phyloP scores from a whole-genome alignment of 495 filamentous ascomycete genomes.

The Penicillium tannophilum region DNA sequence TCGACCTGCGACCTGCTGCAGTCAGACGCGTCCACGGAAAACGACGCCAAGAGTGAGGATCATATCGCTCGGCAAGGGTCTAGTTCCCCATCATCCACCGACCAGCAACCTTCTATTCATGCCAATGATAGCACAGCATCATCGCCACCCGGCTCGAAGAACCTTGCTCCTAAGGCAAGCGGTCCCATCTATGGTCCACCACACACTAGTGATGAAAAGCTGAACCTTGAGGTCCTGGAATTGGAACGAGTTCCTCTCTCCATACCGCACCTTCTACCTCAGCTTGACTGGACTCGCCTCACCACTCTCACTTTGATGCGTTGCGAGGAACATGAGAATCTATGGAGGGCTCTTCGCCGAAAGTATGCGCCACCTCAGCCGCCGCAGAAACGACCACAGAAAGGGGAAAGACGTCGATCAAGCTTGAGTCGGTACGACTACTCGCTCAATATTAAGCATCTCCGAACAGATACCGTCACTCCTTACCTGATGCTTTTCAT shows the following conservation, averaged over 20 bases:
- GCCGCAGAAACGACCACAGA: slow-evolving; percentile 25
- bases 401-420: slow-evolving; percentile 18
- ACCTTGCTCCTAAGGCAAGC: slow-evolving; percentile 7
- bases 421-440: slow-evolving; percentile 52
- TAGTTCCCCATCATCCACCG: background rate
- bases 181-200: background rate
- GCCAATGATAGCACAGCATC: background rate
- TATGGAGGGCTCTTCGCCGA: slow-evolving; percentile 79
- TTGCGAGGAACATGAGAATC: slow-evolving; percentile 73
- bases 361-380: slow-evolving; percentile 61
- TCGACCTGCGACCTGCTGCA: slow-evolving; percentile 2
- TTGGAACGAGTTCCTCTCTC: slow-evolving; percentile 81
- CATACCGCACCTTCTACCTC: slow-evolving; percentile 64
- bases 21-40: slow-evolving; percentile 9
- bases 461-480: slow-evolving; percentile 84
- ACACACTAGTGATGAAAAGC: slow-evolving; percentile 22
- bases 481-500: slow-evolving; percentile 77
- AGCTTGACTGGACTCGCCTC: slow-evolving; percentile 78
- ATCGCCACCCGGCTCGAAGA: background rate
- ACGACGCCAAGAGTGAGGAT: background rate
- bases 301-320: slow-evolving; percentile 81
- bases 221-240: slow-evolving; percentile 76
- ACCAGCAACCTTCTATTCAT: background rate
- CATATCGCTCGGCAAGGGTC: background rate
- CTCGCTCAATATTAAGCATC: slow-evolving; percentile 70